Evolutionary conservation across 768 basidiomycete species (phyloP).

Genomic region (Psilocybe subaeruginosa): DNA sequence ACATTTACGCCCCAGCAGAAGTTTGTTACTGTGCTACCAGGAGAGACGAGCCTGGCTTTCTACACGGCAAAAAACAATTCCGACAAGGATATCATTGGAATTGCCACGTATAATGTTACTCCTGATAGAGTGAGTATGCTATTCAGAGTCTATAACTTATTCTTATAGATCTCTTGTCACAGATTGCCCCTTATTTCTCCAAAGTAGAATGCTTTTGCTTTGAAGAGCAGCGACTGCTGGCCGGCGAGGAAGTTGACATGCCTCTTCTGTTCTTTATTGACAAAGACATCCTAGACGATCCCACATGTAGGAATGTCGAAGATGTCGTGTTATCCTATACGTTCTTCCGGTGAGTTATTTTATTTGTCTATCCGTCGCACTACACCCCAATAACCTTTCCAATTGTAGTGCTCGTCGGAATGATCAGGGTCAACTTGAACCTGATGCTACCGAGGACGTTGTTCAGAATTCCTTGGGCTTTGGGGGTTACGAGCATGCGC

Average conservation of each 20-base stretch:
- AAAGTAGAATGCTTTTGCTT: constrained; percentile 99
- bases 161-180: neutral
- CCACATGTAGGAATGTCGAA: constrained; percentile 81
- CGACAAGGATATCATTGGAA: constrained; percentile 90
- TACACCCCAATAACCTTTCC: neutral
- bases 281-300: constrained; percentile 94
- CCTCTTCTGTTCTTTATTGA: constrained; percentile 99
- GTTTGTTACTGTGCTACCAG: constrained; percentile 87
- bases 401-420: constrained; percentile 80
- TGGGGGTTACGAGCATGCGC: constrained; percentile 58
- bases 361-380: neutral
- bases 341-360: constrained; percentile 81
- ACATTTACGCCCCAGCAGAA: constrained; percentile 90
- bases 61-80: constrained; percentile 91
- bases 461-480: constrained; percentile 85
- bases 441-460: constrained; percentile 82
- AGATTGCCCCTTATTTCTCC: constrained; percentile 98
- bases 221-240: constrained; percentile 94
- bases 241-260: constrained; percentile 97
- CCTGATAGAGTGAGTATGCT: constrained; percentile 83
- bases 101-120: constrained; percentile 98
- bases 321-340: constrained; percentile 96
- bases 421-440: constrained; percentile 82
- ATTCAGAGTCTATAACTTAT: neutral
- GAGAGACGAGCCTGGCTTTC: constrained; percentile 95